These are phyloP conservation scores for Asclepias syriaca DNA, from an alignment of 257 asterid species.

Conservation along the genomic window DNA sequence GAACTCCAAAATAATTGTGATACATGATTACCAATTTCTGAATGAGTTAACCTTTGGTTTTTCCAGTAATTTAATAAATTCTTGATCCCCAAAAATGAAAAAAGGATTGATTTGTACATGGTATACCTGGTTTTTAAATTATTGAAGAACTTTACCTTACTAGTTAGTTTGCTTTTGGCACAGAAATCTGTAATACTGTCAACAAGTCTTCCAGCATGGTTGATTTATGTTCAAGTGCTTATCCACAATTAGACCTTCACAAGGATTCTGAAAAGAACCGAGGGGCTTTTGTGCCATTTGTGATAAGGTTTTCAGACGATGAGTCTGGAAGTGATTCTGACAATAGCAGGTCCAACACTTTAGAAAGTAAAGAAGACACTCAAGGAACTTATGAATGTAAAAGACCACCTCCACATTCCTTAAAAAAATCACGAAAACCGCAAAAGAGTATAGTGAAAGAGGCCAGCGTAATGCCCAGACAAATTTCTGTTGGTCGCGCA, in stretches of 20 bases:
- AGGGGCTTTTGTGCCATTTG: conserved; percentile 43
- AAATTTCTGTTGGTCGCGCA: conserved; percentile 18
- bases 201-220: conserved; percentile 16
- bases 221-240: conserved; percentile 24
- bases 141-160: not conserved
- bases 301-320: conserved; percentile 49
- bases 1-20: not conserved
- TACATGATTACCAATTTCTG: not conserved
- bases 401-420: conserved; percentile 27
- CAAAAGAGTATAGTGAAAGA: conserved; percentile 16
- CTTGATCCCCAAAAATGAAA: not conserved
- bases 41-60: not conserved
- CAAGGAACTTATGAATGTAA: conserved; percentile 17
- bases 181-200: conserved; percentile 20
- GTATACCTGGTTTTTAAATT: not conserved
- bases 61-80: not conserved
- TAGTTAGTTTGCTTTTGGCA: not conserved
- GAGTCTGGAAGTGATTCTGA: conserved; percentile 44
- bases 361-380: conserved; percentile 15
- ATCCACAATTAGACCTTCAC: conserved; percentile 21
- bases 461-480: conserved; percentile 15
- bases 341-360: conserved; percentile 18
- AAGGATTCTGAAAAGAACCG: conserved; percentile 33
- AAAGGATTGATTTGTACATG: not conserved
- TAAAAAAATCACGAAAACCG: conserved; percentile 21